Base-by-base conservation (phyloP, 2,329 filamentous ascomycete genomes). In the Dactylellina sp. region DNA sequence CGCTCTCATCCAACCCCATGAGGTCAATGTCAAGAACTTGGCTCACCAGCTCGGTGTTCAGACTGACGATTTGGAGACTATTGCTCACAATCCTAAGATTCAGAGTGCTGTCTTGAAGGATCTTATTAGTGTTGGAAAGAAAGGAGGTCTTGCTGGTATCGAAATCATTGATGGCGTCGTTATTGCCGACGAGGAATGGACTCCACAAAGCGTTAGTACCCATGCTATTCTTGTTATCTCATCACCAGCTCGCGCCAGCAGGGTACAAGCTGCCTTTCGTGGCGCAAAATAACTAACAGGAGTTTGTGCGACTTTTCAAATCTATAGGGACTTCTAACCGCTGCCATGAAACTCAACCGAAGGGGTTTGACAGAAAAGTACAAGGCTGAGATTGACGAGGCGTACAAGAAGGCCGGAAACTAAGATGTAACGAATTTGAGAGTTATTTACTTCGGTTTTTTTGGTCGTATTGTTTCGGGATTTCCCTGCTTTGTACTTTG, bases 131-230 rank as follows among this genome's bases (percentile, higher is more conserved):
- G 84, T 86, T 20, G 92, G 86, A 16, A 88, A 85, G 82, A 86
- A 85, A 78, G 88, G 87, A 28, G 89, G 90, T 18, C 83, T 96
- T 52, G 83, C 84, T 0, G 84, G 86, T 7, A 89, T 95, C 71
- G 92, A 96, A 84, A 88, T 89, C 75, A 85, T 96, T 42, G 86
- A 88, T 28, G 91, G 89, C 56, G 89, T 94, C 18, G 90, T 94
- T 24, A 81, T 96, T 65, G 88, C 89, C 0, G 91, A 94, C 76
- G 92, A 94, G 80, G 92, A 96, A 81, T 96, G 92, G 92, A 94
- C 90, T 63, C 91, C 92, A 60, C 86, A 88, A 71, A 95, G 89
- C 80, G 91, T 94, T 84, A 89, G 91, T 86, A 20, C n/a, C n/a
- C 28, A 32, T 9, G 28, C 4, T 32, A 6, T n/a, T n/a, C n/a